Evolutionary conservation across 2,329 filamentous ascomycete species (phyloP), one percentile per base, ranked within the genome.

Genomic region (Xylaria sp.): DNA sequence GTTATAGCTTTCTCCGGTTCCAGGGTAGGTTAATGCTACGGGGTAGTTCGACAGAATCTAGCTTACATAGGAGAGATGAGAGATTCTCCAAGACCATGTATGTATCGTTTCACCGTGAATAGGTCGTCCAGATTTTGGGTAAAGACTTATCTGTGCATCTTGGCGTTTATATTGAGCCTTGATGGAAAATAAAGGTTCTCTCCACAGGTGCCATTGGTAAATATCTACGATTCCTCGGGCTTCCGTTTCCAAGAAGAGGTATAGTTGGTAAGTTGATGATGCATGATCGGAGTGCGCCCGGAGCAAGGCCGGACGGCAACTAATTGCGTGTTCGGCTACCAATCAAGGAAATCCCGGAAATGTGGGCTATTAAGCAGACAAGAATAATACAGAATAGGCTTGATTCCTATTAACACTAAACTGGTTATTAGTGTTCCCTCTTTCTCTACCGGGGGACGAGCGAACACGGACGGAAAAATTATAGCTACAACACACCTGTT

Each of bases 11-110:
- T 43, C 50, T 55, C 65, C 60, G 55, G 36, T 56, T 30, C 55
- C 41, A 60, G 46, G 60, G 65, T 60, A 59, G 46, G 56, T 60
- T 60, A 67, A 36, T 36, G 2, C 18, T 34, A 7, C n/a, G 30
- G 12, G n/a, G 28, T 53, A 15, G 18, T 10, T 23, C 30, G 13
- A 28, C n/a, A 8, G 18, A 52, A 15, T 23, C 20, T 3, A 57
- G 34, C n/a, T n/a, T 4, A n/a, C n/a, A n/a, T n/a, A n/a, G n/a
- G n/a, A n/a, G n/a, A n/a, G n/a, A n/a, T n/a, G n/a, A 30, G 30
- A n/a, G 20, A n/a, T 10, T 41, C 20, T 18, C 20, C 13, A 1
- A 12, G 30, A 23, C n/a, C n/a, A n/a, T n/a, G 2, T 36, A 23
- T 20, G 3, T 8, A n/a, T 9, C 18, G 2, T 36, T 9, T 10